Evolutionary conservation across 768 basidiomycete genomes (phyloP), one percentile per base, ranked within the genome.

Genomic region (Paxillus rubicundulus): DNA sequence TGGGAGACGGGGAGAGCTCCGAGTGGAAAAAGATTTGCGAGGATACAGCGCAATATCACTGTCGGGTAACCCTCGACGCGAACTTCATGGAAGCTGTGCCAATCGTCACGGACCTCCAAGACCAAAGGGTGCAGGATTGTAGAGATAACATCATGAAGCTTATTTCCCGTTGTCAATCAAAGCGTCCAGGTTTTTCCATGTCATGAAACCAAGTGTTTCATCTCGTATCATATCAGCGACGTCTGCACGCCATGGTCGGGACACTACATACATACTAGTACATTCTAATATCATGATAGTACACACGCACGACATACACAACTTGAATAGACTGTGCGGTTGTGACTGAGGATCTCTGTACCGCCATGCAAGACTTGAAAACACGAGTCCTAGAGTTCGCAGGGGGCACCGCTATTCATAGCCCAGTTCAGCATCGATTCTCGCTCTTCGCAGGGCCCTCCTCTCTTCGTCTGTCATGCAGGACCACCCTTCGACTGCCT

Each of bases 401-500:
- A 18, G 6, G 30, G 10, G 28, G 28, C 36, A 34, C 47, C 45
- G 50, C 8, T 57, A 68, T 50, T 86, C 85, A 69, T 77, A 83
- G 17, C 79, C 82, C 62, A 84, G 68, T 68, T 89, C 87, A 54
- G 73, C 75, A 41, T 85, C 82, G 62, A 81, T 73, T 69, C 89
- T 89, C 10, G 75, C 77, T 56, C 76, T 78, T 62, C 79, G 77
- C 64, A 87, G 65, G 47, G 72, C 72, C 56, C 71, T 79, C 67
- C 83, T 68, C 56, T 81, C 75, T 18, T 72, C 69, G 43, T 70
- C 70, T 10, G 61, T 58, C 47, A 70, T 64, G 32, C 69, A 64
- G 32, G 77, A 76, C 71, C 86, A 81, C 16, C 87, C 89, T 10
- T 87, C 87, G 3, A 87, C 72, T 39, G 75, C 82, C 56, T 91